phyloP scores from a whole-genome alignment of 1,139 yeast genomes.

The Saccharomycopsis crataegensis region DNA sequence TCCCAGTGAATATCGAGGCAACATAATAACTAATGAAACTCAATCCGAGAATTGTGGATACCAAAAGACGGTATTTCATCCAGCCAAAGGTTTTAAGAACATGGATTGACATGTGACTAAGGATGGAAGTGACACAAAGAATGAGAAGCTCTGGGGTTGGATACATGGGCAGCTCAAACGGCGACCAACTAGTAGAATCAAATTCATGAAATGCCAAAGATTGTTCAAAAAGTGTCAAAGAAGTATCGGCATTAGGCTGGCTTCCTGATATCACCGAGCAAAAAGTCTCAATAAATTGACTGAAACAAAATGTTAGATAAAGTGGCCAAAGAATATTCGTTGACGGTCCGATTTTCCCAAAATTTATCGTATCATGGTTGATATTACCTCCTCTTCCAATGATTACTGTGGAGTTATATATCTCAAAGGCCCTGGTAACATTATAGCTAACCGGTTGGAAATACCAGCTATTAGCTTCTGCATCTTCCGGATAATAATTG shows the following conservation, averaged over 20 bases:
- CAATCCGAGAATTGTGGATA: slow-evolving; percentile 51
- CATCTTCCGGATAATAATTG: slow-evolving; percentile 11
- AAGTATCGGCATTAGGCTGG: slow-evolving; percentile 57
- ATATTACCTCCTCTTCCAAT: slow-evolving; percentile 1
- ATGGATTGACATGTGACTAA: slow-evolving; percentile 52
- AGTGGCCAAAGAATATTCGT: slow-evolving; percentile 58
- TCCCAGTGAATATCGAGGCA: slow-evolving; percentile 32
- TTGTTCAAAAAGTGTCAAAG: slow-evolving; percentile 66
- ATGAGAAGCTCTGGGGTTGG: slow-evolving; percentile 51
- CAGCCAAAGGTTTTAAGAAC: slow-evolving; percentile 46
- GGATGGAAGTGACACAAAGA: slow-evolving; percentile 43
- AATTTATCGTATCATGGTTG: neutral
- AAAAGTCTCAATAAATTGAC: slow-evolving; percentile 66
- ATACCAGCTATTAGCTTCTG: neutral
- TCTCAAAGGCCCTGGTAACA: neutral
- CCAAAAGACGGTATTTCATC: slow-evolving; percentile 50
- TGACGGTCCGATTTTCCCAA: slow-evolving; percentile 39
- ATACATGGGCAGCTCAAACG: neutral
- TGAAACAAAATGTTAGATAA: slow-evolving; percentile 52
- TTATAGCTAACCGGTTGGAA: neutral
- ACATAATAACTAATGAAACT: slow-evolving; percentile 42
- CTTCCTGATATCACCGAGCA: slow-evolving; percentile 52
- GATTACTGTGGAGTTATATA: neutral
- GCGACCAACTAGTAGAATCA: neutral
- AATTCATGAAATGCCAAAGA: slow-evolving; percentile 64